phyloP scores from a whole-genome alignment of 2,329 filamentous ascomycete species.

The Exutisphaerella laricina region DNA sequence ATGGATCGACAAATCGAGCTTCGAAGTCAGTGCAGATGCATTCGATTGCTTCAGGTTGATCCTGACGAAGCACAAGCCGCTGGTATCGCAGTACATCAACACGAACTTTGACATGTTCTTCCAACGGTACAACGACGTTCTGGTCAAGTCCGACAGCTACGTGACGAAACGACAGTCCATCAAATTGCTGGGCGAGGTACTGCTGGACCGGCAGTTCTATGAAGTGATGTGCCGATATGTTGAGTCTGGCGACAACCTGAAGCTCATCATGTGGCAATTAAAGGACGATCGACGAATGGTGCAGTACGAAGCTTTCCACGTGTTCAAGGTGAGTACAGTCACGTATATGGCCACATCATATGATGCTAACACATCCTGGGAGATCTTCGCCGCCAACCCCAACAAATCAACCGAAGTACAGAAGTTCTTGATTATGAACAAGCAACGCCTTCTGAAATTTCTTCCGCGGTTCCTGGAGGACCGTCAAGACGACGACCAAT shows the following conservation, averaged over 20 bases:
- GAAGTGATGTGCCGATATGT: constrained; percentile 98
- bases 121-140: constrained; percentile 74
- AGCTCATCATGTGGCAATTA: constrained; percentile 96
- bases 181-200: constrained; percentile 89
- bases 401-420: constrained; percentile 97
- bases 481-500: constrained; percentile 94
- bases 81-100: constrained; percentile 80
- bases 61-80: constrained; percentile 84
- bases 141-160: constrained; percentile 90
- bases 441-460: constrained; percentile 83
- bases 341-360: background rate
- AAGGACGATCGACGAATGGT: constrained; percentile 98
- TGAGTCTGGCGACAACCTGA: constrained; percentile 88
- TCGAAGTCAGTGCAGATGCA: constrained; percentile 94
- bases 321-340: constrained; percentile 67
- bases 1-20: constrained; percentile 94
- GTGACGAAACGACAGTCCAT: constrained; percentile 98
- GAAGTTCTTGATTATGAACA: constrained; percentile 92
- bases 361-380: constrained; percentile 15
- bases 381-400: constrained; percentile 96
- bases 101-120: constrained; percentile 95
- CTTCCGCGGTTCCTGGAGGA: constrained; percentile 89
- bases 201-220: constrained; percentile 94
- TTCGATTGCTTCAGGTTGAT: constrained; percentile 97
- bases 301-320: constrained; percentile 97